These are phyloP conservation scores for Penicillium polonicum DNA, from an alignment of 2,329 filamentous ascomycete species.

Conservation along the genomic window DNA sequence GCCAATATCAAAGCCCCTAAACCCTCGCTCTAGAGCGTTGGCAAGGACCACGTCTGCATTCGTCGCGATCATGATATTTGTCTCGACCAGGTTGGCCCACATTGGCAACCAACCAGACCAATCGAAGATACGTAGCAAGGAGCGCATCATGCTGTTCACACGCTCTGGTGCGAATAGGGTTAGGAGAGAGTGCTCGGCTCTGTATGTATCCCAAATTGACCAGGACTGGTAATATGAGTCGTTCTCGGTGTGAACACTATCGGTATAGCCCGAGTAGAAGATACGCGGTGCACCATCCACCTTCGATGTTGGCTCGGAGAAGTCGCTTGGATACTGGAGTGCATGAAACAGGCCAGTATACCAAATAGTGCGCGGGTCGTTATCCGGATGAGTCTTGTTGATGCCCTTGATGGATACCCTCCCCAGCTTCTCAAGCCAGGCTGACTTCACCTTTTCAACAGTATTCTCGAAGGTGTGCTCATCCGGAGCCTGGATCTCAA, in stretches of 20 bases:
- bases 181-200: slow-evolving; percentile 49
- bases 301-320: slow-evolving; percentile 44
- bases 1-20: slow-evolving; percentile 44
- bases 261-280: slow-evolving; percentile 51
- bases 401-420: slow-evolving; percentile 46
- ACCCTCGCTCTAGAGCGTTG: slow-evolving; percentile 48
- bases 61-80: slow-evolving; percentile 53
- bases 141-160: slow-evolving; percentile 51
- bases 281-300: slow-evolving; percentile 20
- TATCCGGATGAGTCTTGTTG: slow-evolving; percentile 42
- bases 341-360: slow-evolving; percentile 51
- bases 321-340: slow-evolving; percentile 51
- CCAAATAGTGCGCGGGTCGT: slow-evolving; percentile 48
- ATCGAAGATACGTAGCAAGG: slow-evolving; percentile 47
- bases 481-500: slow-evolving; percentile 46
- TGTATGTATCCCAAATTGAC: slow-evolving; percentile 53
- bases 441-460: slow-evolving; percentile 42
- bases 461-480: slow-evolving; percentile 39
- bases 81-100: slow-evolving; percentile 53
- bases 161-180: slow-evolving; percentile 49
- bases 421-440: slow-evolving; percentile 49
- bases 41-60: slow-evolving; percentile 51
- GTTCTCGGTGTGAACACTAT: slow-evolving; percentile 42
- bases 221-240: slow-evolving; percentile 53
- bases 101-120: slow-evolving; percentile 50